A percentile compares a stretch with the other conserved stretches of the same genome.
These are phyloP conservation scores for Boletus reticulatus DNA, from an alignment of 768 basidiomycete genomes.

Conservation along the genomic window DNA sequence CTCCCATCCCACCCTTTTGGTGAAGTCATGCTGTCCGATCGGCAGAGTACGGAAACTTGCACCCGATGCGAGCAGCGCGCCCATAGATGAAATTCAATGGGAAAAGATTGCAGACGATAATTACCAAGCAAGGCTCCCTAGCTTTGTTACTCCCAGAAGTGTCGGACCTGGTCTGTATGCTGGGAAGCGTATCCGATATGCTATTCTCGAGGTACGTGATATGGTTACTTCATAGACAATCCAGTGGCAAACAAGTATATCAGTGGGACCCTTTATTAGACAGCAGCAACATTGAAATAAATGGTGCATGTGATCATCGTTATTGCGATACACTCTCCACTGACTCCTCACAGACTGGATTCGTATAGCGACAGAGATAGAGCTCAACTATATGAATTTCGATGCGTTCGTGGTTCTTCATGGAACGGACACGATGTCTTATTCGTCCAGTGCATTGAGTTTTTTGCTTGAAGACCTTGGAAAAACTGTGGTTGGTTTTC, in stretches of 20 bases:
- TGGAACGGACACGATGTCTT: slow-evolving; percentile 91
- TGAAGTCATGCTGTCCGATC: slow-evolving; percentile 71
- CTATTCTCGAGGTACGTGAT: slow-evolving; percentile 68
- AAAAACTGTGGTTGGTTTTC: slow-evolving; percentile 71
- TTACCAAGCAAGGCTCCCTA: slow-evolving; percentile 73
- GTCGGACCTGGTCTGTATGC: slow-evolving; percentile 55
- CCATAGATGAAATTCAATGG: slow-evolving; percentile 36
- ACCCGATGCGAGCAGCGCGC: slow-evolving; percentile 24
- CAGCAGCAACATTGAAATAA: slow-evolving; percentile 84
- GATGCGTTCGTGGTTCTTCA: slow-evolving; percentile 92
- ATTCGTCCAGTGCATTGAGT: slow-evolving; percentile 83
- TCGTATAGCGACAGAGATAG: slow-evolving; percentile 87
- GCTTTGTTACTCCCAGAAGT: slow-evolving; percentile 76
- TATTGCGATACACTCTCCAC: not conserved
- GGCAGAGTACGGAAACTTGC: slow-evolving; percentile 41
- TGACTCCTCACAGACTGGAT: slow-evolving; percentile 69
- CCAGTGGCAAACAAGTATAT: not conserved
- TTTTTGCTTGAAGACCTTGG: slow-evolving; percentile 92
- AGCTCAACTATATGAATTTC: slow-evolving; percentile 81
- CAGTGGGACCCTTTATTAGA: slow-evolving; percentile 89
- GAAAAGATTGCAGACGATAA: slow-evolving; percentile 55
- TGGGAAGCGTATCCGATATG: slow-evolving; percentile 78
- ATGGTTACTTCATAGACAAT: not conserved
- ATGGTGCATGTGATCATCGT: slow-evolving; percentile 46
- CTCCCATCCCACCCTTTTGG: slow-evolving; percentile 44